Base-by-base conservation (phyloP, 2,329 filamentous ascomycete species). In the Neonectria neomacrospora region DNA sequence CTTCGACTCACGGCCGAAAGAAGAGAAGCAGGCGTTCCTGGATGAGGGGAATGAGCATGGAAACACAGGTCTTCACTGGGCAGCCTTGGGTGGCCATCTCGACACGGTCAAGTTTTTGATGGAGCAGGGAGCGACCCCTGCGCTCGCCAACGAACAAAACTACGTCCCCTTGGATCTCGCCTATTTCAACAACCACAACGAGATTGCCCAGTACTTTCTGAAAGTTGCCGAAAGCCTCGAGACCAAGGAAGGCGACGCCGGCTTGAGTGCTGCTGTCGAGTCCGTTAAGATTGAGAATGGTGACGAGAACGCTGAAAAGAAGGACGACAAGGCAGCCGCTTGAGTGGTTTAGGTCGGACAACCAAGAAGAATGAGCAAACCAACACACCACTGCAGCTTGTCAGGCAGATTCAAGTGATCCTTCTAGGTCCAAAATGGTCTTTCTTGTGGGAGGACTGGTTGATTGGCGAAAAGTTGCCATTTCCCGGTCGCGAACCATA, bases 61-160 rank as follows among this genome's bases (percentile, higher is more conserved):
- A 47, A 98, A 97, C 81, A 97, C 95, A 1, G 88, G 93, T 0
- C 83, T 99, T 61, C 96, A 99, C 80, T 98, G 94, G 94, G 95
- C 95, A 0, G 92, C 93, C 0, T 82, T 97, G 58, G 96, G 96
- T 58, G 94, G 94, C 1, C 94, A 97, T 73, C 81, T 98, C 3
- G 87, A 90, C 6, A 87, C 89, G 3, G 93, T 97, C 7, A 92
- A 94, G 81, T 80, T 89, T 1, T 85, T 99, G 12, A 83, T 97
- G 2, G 88, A 89, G 47, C 83, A 88, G 3, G 94, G 93, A 2
- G 94, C 94, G 1, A 90, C 93, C 62, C 89, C 94, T 5, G 89
- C 89, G 11, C 81, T 93, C 32, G 90, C 90, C 74, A 98, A 98
- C 76, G 88, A 90, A 74, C 91, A 91, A 51, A 94, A 96, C 28